Evolutionary conservation across 139 green algal species (phyloP), one percentile per base, ranked within the genome.

Genomic region (Chlorella sp.): DNA sequence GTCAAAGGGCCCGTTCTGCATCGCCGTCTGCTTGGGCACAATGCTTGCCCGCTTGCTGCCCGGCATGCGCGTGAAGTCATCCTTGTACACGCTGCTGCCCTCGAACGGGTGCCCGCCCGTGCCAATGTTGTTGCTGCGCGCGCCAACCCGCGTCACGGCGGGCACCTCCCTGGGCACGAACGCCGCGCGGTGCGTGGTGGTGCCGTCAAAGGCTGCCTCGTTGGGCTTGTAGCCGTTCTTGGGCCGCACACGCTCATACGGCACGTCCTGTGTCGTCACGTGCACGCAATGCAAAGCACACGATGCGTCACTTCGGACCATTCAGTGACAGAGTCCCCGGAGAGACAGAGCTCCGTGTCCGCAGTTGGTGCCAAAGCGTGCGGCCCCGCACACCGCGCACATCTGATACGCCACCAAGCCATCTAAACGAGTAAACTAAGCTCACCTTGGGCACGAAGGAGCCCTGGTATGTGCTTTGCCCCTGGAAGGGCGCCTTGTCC

Each of bases 201-300:
- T 69, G 55, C 51, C 65, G 32, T 78, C 73, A 68, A 78, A 78
- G 10, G 63, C 31, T 5, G 49, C 73, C 2, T 59, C 62, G 64
- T 72, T 73, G 49, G 73, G 73, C n/a, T 73, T 20, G 49, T 42
- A 78, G 0, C 31, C 64, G 32, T 70, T 78, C 26, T 26, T 49
- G 27, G 73, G 50, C 6, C 51, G 49, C 35, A 73, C 66, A 1
- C 73, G 65, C 29, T 62, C 55, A 30, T 78, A 78, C 32, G 66
- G 66, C 29, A 60, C 64, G 1, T 60, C 73, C 64, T 78, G 55
- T n/a, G n/a, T n/a, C n/a, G n/a, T n/a, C n/a, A n/a, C n/a, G n/a
- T n/a, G n/a, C n/a, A n/a, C n/a, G n/a, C n/a, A n/a, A n/a, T n/a
- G n/a, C n/a, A n/a, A n/a, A n/a, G n/a, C n/a, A n/a, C n/a, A n/a